Evolutionary conservation across 2,329 filamentous ascomycete species (phyloP).

Genomic region (Rachicladosporium sp.): DNA sequence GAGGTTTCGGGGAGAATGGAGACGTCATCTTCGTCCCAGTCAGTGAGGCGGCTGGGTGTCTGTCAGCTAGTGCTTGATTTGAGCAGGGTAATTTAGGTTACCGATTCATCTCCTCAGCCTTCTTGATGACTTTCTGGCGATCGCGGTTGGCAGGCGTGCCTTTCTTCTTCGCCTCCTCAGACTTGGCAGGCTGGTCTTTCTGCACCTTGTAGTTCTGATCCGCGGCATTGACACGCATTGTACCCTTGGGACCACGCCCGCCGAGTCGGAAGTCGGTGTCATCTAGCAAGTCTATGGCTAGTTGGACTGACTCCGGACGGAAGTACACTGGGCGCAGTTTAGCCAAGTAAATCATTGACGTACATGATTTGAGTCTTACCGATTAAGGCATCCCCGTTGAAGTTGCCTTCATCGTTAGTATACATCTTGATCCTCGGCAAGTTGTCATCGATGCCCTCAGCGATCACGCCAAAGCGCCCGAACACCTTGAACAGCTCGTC

Average conservation of each 20-base stretch:
- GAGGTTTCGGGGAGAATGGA: conserved; percentile 39
- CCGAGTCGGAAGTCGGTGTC: conserved; percentile 69
- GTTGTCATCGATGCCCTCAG: conserved; percentile 84
- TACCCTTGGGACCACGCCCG: conserved; percentile 39
- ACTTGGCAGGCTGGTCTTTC: conserved; percentile 43
- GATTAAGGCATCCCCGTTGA: conserved; percentile 87
- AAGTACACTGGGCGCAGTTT: conserved; percentile 55
- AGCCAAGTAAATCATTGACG: neutral
- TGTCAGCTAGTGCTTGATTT: neutral
- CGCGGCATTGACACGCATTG: conserved; percentile 70
- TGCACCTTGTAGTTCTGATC: conserved; percentile 88
- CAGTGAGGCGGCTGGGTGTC: conserved; percentile 60
- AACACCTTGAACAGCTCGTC: conserved; percentile 77
- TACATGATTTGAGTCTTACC: conserved; percentile 12
- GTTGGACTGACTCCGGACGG: conserved; percentile 81
- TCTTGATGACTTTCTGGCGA: conserved; percentile 71
- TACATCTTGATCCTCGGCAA: conserved; percentile 90
- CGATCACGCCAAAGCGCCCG: conserved; percentile 80
- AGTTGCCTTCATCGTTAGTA: conserved; percentile 62
- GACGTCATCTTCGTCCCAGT: conserved; percentile 89
- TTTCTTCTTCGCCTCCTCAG: conserved; percentile 30
- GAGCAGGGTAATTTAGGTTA: conserved; percentile 19
- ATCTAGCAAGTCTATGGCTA: conserved; percentile 70
- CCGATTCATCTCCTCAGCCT: conserved; percentile 75
- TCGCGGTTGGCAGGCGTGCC: conserved; percentile 37